phyloP scores from a whole-genome alignment of 2,329 filamentous ascomycete genomes.

The Mycosphaerella sp. region DNA sequence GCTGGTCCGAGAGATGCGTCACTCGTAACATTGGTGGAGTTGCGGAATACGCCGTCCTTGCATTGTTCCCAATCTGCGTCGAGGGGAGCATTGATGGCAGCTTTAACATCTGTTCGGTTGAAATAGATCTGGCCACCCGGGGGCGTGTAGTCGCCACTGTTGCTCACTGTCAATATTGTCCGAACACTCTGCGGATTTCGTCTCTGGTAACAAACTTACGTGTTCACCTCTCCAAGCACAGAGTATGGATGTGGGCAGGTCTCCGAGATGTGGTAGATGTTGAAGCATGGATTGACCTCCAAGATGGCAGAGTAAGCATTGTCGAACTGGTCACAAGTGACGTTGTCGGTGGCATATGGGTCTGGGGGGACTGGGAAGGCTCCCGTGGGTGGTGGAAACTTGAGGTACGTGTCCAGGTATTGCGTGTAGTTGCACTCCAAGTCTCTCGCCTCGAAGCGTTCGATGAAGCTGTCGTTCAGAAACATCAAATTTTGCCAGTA shows the following conservation, averaged over 20 bases:
- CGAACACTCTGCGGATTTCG: no score
- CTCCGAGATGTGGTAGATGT: constrained; percentile 32
- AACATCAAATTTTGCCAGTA: constrained; percentile 35
- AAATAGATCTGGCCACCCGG: constrained; percentile 38
- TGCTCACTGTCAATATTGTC: neutral
- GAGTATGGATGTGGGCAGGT: constrained; percentile 23
- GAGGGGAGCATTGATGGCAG: constrained; percentile 42
- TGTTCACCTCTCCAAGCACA: constrained; percentile 16
- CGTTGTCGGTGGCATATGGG: constrained; percentile 21
- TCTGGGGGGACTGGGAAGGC: constrained; percentile 18
- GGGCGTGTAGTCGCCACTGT: neutral
- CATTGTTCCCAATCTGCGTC: constrained; percentile 28
- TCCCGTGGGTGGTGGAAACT: constrained; percentile 31
- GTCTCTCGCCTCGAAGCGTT: constrained; percentile 32
- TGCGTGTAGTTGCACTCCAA: constrained; percentile 36
- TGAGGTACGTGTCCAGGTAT: constrained; percentile 47
- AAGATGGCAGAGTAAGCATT: constrained; percentile 12
- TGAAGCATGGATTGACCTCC: constrained; percentile 32
- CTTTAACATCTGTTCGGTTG: constrained; percentile 48
- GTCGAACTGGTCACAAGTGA: constrained; percentile 23
- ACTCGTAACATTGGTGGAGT: constrained; percentile 14
- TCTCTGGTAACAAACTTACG: neutral
- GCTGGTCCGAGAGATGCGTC: constrained; percentile 19
- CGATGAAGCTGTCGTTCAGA: constrained; percentile 41
- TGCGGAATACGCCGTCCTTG: constrained; percentile 28